A percentile compares a stretch with the other conserved stretches of the same genome.
These are phyloP conservation scores for Pseudogymnoascus sp. DNA, from an alignment of 2,329 filamentous ascomycete species.

Conservation along the genomic window DNA sequence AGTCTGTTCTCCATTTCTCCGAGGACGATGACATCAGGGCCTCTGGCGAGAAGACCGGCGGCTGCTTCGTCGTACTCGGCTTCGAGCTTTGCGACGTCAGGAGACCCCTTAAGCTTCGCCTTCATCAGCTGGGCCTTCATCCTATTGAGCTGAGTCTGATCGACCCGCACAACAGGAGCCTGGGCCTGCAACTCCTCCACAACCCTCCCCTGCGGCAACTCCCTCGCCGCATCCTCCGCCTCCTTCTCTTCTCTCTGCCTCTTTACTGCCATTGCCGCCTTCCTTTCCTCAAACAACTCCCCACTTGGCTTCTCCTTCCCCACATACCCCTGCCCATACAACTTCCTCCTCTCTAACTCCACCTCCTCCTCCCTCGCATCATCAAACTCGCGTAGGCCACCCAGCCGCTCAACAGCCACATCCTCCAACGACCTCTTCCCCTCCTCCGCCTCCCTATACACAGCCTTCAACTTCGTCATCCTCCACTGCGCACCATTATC, in stretches of 20 bases:
- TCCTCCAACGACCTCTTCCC: constrained; percentile 68
- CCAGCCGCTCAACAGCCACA: constrained; percentile 73
- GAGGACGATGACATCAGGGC: constrained; percentile 67
- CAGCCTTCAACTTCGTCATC: constrained; percentile 86
- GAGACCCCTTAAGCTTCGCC: constrained; percentile 72
- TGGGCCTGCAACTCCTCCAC: constrained; percentile 46
- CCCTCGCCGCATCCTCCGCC: constrained; percentile 25
- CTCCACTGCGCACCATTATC: constrained; percentile 88
- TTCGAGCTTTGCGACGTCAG: constrained; percentile 70
- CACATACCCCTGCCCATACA: constrained; percentile 78
- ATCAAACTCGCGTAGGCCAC: constrained; percentile 76
- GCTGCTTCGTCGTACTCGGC: constrained; percentile 73
- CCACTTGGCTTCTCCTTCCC: constrained; percentile 82
- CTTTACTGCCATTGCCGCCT: constrained; percentile 47
- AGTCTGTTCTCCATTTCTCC: constrained; percentile 84
- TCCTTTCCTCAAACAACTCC: constrained; percentile 73
- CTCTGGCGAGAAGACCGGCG: constrained; percentile 48
- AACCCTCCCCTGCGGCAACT: constrained; percentile 45
- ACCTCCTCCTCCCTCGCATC: constrained; percentile 86
- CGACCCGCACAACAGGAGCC: constrained; percentile 46
- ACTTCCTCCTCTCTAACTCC: constrained; percentile 75
- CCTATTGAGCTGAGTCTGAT: constrained; percentile 76
- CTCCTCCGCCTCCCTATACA: constrained; percentile 73
- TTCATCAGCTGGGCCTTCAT: constrained; percentile 94
- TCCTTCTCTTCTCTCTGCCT: constrained; percentile 31